Conservation (phyloP, 1,284 basidiomycete genomes). For the Coniophora puteana region DNA sequence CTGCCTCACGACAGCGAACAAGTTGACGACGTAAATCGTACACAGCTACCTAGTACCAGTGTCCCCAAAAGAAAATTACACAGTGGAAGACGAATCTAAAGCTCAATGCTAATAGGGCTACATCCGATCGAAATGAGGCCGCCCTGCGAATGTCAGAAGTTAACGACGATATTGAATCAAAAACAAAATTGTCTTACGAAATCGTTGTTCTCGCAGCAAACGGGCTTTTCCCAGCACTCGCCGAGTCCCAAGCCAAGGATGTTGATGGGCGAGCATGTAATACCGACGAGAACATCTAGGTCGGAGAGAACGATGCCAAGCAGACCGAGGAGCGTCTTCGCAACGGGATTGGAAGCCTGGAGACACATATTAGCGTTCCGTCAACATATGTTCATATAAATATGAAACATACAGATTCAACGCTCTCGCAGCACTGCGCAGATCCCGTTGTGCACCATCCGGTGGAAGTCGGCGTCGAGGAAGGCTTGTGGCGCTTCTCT, state of each 20-base stretch:
- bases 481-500: no score
- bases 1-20: no score
- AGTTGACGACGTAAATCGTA: no score
- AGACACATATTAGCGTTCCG: background rate
- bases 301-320: background rate
- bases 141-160: background rate
- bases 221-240: background rate
- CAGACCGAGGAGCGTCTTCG: background rate
- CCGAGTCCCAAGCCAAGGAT: no score
- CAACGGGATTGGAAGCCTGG: background rate
- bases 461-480: no score
- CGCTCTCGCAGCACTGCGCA: background rate
- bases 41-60: no score
- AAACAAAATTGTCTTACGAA: background rate
- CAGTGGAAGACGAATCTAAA: no score
- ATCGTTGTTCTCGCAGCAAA: background rate
- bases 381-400: background rate
- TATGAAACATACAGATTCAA: background rate
- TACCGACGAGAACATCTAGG: conserved; percentile 1
- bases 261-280: background rate
- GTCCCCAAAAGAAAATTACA: no score
- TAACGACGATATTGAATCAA: background rate
- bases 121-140: background rate
- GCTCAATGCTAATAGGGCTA: background rate
- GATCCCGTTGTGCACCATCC: background rate